Evolutionary conservation across 2,329 filamentous ascomycete genomes (phyloP), one percentile per base, ranked within the genome.

Genomic region (Cyphellophora europaea): DNA sequence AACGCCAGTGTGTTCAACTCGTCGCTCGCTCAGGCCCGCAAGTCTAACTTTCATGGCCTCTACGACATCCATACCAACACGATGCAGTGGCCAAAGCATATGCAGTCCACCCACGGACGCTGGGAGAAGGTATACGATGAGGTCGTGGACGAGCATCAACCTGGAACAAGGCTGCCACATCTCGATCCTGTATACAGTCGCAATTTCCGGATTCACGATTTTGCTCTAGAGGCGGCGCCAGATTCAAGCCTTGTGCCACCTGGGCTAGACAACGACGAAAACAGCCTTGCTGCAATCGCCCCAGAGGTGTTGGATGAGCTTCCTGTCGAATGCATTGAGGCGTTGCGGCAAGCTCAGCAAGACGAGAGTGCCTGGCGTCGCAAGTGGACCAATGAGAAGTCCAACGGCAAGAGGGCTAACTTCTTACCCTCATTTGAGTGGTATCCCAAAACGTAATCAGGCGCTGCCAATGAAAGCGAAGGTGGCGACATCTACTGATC

Each of bases 11-110:
- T 77, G 31, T 96, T 91, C 66, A 98, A 96, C 59, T 72, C 82
- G 13, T 66, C 70, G 12, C 72, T 96, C 40, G 72, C 77, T 19
- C 70, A 72, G 11, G 67, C 78, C 35, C 82, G 91, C 36, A 73
- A 72, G 41, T 63, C 71, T 28, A 91, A 82, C 47, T 67, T 80
- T 6, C 62, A 73, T 15, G 91, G 91, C 32, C 73, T 89, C 35
- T 96, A 96, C 59, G 88, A 98, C 51, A 78, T 89, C 16, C 88
- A 96, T 62, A 96, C 91, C 35, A 98, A 98, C 57, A 62, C 73
- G 40, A 82, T 95, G 72, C 85, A 91, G 53, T 93, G 82, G 54
- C 89, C 91, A 0, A 75, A 76, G 43, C 82, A 72, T 52, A 93
- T 87, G 73, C 91, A 98, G 57, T 86, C 91, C 3, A 91, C 86